Evolutionary conservation across 2,329 filamentous ascomycete species (phyloP).

Genomic region (Aspergillus eucalypticola): DNA sequence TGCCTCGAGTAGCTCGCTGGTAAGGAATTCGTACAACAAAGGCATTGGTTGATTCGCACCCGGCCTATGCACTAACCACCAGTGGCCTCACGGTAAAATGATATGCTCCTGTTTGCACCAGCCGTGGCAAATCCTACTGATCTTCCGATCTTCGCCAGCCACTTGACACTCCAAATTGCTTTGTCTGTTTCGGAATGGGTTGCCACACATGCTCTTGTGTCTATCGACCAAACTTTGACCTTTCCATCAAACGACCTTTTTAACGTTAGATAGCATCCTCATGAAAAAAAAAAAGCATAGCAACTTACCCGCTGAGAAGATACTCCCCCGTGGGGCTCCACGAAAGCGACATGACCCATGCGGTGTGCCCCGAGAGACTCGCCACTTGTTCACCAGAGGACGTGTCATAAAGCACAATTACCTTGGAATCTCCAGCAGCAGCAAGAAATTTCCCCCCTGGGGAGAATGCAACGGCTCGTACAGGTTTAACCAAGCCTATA

Average conservation of each 20-base stretch:
- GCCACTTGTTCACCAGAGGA: conserved; percentile 89
- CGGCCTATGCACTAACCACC: conserved; percentile 51
- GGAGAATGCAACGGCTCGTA: conserved; percentile 84
- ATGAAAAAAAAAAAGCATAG: not conserved
- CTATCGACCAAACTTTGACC: conserved; percentile 93
- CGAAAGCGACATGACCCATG: conserved; percentile 88
- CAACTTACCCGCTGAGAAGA: conserved; percentile 72
- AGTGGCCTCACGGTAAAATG: conserved; percentile 83
- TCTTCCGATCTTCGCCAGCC: conserved; percentile 69
- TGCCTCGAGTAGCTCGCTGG: not conserved
- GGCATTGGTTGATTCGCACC: not conserved
- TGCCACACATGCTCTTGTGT: conserved; percentile 79
- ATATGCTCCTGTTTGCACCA: conserved; percentile 72
- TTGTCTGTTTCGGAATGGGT: conserved; percentile 91
- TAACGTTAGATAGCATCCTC: not conserved
- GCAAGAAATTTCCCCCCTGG: conserved; percentile 81
- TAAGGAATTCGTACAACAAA: not conserved
- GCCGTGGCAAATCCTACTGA: conserved; percentile 74
- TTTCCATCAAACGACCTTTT: conserved; percentile 80
- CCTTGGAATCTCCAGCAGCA: conserved; percentile 81
- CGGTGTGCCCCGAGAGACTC: conserved; percentile 74
- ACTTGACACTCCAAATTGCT: conserved; percentile 78
- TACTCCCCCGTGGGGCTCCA: conserved; percentile 95
- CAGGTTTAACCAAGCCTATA: conserved; percentile 77
- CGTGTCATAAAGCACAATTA: conserved; percentile 91